A percentile compares a stretch with the other conserved stretches of the same genome.
Conservation (phyloP, 2,329 filamentous ascomycete species). For the Epichloe hybrida region DNA sequence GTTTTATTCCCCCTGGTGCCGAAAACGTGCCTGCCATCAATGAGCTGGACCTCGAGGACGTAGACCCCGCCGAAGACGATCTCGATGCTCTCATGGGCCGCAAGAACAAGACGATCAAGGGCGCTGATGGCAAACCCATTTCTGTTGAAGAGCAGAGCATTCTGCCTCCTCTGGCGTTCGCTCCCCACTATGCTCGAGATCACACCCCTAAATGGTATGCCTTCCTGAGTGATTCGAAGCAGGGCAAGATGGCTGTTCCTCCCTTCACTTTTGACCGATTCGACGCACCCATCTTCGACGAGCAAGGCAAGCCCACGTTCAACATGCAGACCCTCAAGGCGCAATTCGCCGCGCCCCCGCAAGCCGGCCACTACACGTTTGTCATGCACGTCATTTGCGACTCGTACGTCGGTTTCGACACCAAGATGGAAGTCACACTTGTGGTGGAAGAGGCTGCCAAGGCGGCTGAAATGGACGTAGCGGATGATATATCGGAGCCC, state of each 20-base stretch:
- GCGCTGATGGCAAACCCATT: conserved; percentile 42
- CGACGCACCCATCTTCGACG: conserved; percentile 74
- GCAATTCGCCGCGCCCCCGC: conserved; percentile 88
- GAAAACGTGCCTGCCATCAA: conserved; percentile 61
- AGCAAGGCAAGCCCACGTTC: conserved; percentile 75
- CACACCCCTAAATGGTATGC: conserved; percentile 87
- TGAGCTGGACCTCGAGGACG: conserved; percentile 71
- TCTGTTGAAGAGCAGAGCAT: conserved; percentile 49
- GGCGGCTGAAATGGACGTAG: conserved; percentile 63
- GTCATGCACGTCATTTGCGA: conserved; percentile 90
- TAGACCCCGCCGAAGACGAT: conserved; percentile 87
- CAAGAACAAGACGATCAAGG: conserved; percentile 54
- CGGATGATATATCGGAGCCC: conserved; percentile 95
- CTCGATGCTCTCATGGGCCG: conserved; percentile 72
- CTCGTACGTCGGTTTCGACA: conserved; percentile 88
- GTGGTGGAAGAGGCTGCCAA: conserved; percentile 81
- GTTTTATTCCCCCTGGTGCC: conserved; percentile 79
- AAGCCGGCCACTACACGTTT: conserved; percentile 87
- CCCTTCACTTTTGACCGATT: conserved; percentile 93
- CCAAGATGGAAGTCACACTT: conserved; percentile 79
- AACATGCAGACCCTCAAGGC: conserved; percentile 94
- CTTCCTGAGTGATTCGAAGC: conserved; percentile 87
- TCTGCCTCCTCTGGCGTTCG: conserved; percentile 74
- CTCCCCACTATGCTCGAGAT: conserved; percentile 81
- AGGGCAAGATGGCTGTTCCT: conserved; percentile 90